A percentile compares a stretch with the other conserved stretches of the same genome.
phyloP scores from a whole-genome alignment of 176 grass and related monocot genomes.

The Ampelocalamus luodianensis region DNA sequence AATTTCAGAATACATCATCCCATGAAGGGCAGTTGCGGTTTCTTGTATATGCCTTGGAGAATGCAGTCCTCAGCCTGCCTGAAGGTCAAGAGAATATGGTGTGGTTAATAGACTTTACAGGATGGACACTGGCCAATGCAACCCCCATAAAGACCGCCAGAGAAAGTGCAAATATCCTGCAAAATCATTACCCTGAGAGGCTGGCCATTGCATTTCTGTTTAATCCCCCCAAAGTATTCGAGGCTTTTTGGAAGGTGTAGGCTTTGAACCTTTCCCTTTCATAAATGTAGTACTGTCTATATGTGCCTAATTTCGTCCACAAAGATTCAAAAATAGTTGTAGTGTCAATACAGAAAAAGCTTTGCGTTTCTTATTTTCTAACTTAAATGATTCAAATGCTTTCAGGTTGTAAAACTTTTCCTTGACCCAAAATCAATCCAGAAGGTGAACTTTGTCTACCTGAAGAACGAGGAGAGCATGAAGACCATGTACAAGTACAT shows the following conservation, averaged over 20 bases:
- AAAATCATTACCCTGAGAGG: conserved; percentile 93
- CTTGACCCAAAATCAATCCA: conserved; percentile 68
- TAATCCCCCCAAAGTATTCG: conserved; percentile 85
- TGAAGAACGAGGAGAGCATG: conserved; percentile 73
- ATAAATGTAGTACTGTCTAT: not conserved
- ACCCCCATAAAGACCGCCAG: conserved; percentile 73
- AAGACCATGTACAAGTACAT: conserved; percentile 61
- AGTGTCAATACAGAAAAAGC: not conserved
- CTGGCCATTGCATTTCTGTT: conserved; percentile 70
- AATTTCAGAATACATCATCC: conserved; percentile 76
- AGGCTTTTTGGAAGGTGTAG: conserved; percentile 77
- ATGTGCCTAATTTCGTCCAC: not conserved
- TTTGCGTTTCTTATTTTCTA: not conserved
- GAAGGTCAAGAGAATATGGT: conserved; percentile 84
- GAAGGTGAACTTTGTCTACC: conserved; percentile 75
- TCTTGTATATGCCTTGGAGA: conserved; percentile 82
- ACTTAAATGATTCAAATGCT: not conserved
- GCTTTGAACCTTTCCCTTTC: not conserved
- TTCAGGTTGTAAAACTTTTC: conserved; percentile 66
- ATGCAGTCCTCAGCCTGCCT: conserved; percentile 70
- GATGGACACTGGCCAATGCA: conserved; percentile 76
- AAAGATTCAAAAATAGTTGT: not conserved
- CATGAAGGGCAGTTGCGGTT: conserved; percentile 63
- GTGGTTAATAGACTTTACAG: conserved; percentile 89
- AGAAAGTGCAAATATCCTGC: conserved; percentile 62